Percentiles rank a stretch among this genome's conserved stretches.
phyloP scores from a whole-genome alignment of 441 rosid genomes.

The Euphorbia corollata region DNA sequence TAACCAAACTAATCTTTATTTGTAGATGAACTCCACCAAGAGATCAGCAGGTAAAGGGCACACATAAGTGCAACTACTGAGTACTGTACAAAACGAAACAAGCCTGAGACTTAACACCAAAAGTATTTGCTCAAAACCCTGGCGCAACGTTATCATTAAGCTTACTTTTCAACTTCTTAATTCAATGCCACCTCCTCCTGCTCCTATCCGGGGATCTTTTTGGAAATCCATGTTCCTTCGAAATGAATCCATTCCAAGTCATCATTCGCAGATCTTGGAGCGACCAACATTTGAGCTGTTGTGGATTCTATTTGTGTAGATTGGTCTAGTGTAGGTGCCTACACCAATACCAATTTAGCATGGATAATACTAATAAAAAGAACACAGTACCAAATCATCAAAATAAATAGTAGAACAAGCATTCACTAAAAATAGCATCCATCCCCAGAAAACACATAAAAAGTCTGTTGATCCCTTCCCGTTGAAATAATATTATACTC shows the following conservation, averaged over 20 bases:
- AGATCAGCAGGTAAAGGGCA: no score
- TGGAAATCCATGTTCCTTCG: conserved; percentile 1
- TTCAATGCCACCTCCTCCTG: no score
- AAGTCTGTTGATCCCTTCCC: not conserved
- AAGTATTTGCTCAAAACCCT: no score
- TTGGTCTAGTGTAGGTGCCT: not conserved
- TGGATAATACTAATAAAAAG: not conserved
- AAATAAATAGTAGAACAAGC: not conserved
- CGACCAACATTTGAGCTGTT: not conserved
- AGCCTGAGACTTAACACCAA: no score
- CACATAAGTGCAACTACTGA: no score
- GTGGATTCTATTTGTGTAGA: not conserved
- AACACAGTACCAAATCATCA: not conserved
- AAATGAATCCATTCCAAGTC: not conserved
- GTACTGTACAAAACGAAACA: no score
- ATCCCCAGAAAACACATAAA: not conserved
- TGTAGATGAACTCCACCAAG: no score
- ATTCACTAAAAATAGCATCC: not conserved
- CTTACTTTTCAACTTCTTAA: no score
- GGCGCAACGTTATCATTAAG: no score
- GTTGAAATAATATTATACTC: no score
- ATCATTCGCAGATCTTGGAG: not conserved
- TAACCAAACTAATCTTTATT: no score
- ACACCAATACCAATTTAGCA: not conserved
- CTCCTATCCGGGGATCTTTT: no score